Evolutionary conservation across 2,329 filamentous ascomycete species (phyloP).

Genomic region (Plenodomus biglobosus): DNA sequence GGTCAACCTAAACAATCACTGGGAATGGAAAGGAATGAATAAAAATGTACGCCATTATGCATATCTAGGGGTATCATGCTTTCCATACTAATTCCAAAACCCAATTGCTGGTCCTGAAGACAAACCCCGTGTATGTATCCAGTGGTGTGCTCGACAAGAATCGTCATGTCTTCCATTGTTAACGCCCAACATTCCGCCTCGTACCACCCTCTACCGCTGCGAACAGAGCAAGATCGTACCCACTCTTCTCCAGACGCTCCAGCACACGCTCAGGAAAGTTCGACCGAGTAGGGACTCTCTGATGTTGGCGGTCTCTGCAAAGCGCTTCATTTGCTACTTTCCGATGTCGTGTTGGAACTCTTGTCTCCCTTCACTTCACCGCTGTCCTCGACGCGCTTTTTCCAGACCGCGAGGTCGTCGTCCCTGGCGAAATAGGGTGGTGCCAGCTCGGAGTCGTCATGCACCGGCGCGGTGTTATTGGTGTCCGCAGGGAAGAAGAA

Average conservation of each 20-base stretch:
- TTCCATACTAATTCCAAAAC: too few relatives aligned
- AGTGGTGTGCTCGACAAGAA: too few relatives aligned
- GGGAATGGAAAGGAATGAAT: too few relatives aligned
- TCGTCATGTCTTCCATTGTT: too few relatives aligned
- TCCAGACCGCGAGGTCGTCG: constrained; percentile 16
- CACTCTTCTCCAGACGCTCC: not conserved
- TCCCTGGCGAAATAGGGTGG: constrained; percentile 9
- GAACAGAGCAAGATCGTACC: not conserved
- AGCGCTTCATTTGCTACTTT: not conserved
- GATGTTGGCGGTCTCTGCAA: not conserved
- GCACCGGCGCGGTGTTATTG: constrained; percentile 67
- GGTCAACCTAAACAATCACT: too few relatives aligned
- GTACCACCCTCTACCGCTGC: too few relatives aligned
- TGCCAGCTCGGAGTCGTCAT: not conserved
- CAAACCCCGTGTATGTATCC: too few relatives aligned
- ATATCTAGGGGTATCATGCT: too few relatives aligned
- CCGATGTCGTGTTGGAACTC: not conserved
- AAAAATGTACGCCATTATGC: too few relatives aligned
- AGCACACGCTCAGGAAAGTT: not conserved
- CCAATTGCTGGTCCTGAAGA: too few relatives aligned
- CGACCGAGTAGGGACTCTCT: not conserved
- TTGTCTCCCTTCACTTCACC: not conserved
- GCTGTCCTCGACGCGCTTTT: not conserved
- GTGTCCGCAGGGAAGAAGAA: constrained; percentile 58
- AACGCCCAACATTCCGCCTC: too few relatives aligned